Evolutionary conservation across 192 early-diverging fungal species (phyloP), one percentile per base, ranked within the genome.

Genomic region (Linnemannia schmuckeri): DNA sequence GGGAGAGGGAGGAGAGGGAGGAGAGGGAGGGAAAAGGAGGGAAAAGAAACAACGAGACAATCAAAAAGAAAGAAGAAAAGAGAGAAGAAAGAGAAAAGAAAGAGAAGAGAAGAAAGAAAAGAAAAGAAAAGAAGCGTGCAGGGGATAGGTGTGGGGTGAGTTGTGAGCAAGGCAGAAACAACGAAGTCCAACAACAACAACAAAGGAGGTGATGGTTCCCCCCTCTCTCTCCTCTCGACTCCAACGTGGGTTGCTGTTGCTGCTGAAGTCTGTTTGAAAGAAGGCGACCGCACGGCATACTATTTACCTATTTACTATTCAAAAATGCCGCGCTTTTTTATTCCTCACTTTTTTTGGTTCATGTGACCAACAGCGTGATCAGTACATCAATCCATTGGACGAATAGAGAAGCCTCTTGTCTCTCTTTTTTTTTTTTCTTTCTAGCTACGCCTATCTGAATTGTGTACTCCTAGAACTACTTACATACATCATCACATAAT

Each of bases 351-450:
- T 40, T 49, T 75, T 61, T 52, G 30, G 49, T 77, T 77, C 61
- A 77, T 68, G 74, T 75, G 74, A 75, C 74, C 74, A 12, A 22
- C 74, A 75, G 46, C 74, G 74, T 75, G 74, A 75, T 57, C 74
- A 38, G 20, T 8, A 20, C 49, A 35, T 6, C 24, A 17, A 54
- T 40, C 74, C 74, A 75, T 75, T 75, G 74, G 74, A 75, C 30
- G 74, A 66, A 30, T 66, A 15, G 24, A 27, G 6, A 4, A n/a
- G 7, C 55, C n/a, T 18, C 17, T 18, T 52, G 49, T 52, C 49
- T 52, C 55, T 57, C 24, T 18, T 27, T 24, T 57, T 24, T 57
- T 7, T 57, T 6, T 57, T 5, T 57, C 24, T 57, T 5, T n/a
- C 7, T n/a, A 20, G 27, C 55, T 57, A 57, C 44, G 44, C 44